Percentiles rank a stretch among this genome's conserved stretches.
These are phyloP conservation scores for Boletus reticulatus DNA, from an alignment of 768 basidiomycete genomes.

Conservation along the genomic window DNA sequence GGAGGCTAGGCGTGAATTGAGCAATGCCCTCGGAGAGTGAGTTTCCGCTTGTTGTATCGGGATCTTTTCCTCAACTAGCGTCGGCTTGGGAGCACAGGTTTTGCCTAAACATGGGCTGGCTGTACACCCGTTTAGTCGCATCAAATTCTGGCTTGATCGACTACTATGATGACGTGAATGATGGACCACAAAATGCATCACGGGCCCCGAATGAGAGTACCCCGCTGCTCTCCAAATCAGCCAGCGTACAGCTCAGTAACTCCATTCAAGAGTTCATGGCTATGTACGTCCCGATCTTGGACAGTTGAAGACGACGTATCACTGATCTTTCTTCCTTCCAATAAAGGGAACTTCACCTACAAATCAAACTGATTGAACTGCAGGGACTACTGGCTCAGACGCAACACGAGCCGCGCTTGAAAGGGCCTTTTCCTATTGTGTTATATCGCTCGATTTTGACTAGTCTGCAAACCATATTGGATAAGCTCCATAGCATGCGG, in stretches of 20 bases:
- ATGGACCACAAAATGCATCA: not conserved
- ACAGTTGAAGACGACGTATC: not conserved
- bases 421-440: conserved; percentile 89
- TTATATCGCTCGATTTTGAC: conserved; percentile 83
- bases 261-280: conserved; percentile 89
- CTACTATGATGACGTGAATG: conserved; percentile 27
- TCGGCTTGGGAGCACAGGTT: conserved; percentile 52
- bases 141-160: conserved; percentile 76
- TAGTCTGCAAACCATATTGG: conserved; percentile 81
- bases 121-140: conserved; percentile 89
- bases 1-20: conserved; percentile 86
- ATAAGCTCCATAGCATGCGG: conserved; percentile 91
- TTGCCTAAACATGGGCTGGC: conserved; percentile 90
- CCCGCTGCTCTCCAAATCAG: conserved; percentile 33
- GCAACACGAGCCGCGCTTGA: conserved; percentile 89
- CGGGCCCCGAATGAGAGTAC: conserved; percentile 29
- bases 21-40: conserved; percentile 84
- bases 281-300: conserved; percentile 53
- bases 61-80: not conserved
- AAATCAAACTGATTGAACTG: conserved; percentile 85
- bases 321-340: conserved; percentile 3
- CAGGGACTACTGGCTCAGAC: conserved; percentile 86
- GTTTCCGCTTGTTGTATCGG: conserved; percentile 15
- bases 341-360: conserved; percentile 89
- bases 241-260: conserved; percentile 46